Evolutionary conservation across 164 flowering plant species (phyloP), one percentile per base, ranked within the genome.

Genomic region (Kalanchoe fedtschenkoi): DNA sequence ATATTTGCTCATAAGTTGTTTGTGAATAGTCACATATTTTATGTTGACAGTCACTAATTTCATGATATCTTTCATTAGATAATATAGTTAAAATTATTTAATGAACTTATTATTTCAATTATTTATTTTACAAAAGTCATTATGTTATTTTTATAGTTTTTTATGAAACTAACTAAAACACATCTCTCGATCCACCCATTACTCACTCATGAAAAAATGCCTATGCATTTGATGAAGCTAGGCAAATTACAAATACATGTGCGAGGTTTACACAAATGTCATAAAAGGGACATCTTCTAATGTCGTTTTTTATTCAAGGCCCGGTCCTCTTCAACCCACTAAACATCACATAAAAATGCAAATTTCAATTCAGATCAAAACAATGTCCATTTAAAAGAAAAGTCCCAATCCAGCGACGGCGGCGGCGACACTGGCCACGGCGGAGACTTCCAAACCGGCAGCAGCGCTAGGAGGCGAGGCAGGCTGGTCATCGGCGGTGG

Each of bases 401-500:
- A 51, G 56, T 13, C 56, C 56, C 24, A 51, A 51, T 51, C 56
- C 56, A 15, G 56, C 32, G 4, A 26, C 56, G 5, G 32, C 56
- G 3, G 32, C 32, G 6, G 56, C 56, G 26, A 51, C 5, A 26
- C 56, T 32, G 14, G 56, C 32, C 32, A 26, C 56, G 4, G 56
- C 56, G 32, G 56, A 51, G 32, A 51, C 4, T 26, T 51, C 56
- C 15, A 51, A 51, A 16, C 56, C 56, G 17, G 56, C 6, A 26
- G 56, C 56, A 51, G 32, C 56, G 30, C 56, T 51, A 26, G 32
- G 32, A 51, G 32, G 32, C 1, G 60, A 44, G 3, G 34, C 64
- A 8, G 55, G 11, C 7, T 54, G n/a, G 62, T 30, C 60, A 29
- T 63, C 66, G 17, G 55, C 21, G 0, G n/a, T 46, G 34, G 60